Evolutionary conservation across 305 asterid genomes (phyloP), one percentile per base, ranked within the genome.

Genomic region (Lippia alba): DNA sequence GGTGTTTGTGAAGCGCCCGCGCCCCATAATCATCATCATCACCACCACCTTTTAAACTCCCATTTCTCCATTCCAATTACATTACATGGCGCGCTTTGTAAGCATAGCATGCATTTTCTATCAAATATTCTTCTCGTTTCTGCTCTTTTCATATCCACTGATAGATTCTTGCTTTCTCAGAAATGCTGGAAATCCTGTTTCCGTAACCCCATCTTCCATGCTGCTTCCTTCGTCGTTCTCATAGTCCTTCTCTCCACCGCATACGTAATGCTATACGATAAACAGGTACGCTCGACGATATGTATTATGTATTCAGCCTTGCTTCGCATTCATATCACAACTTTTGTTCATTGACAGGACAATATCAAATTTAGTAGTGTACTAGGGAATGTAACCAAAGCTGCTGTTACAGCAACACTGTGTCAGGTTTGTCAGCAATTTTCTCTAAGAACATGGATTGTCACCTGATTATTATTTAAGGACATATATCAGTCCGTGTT

Each of bases 381-480:
- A 45, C 79, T 66, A 20, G 72, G 67, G 56, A 75, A 56, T 56
- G 58, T 59, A 17, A 63, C 81, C 50, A 66, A 48, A 54, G 5
- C 18, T 44, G 64, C 17, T 34, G 58, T 24, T 24, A 24, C 30
- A 1, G 9, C 41, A 36, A 36, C 41, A 36, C 6, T 68, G 44
- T 89, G 96, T 76, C 77, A 82, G 95, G 97, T 91, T 72, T 69
- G 86, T 80, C 71, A 66, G 6, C 41, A 36, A 24, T 74, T 71
- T 69, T 60, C 64, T 24, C 50, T n/a, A 18, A 39, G 6, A 24
- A 24, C 30, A 24, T 24, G 30, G 30, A 24, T 24, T 24, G 30
- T 24, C 3, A 24, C 30, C 30, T 24, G 30, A 3, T 24, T 24
- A 3, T 24, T 24, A 24, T 24, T 24, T 24, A 24, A 24, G 30